phyloP scores from a whole-genome alignment of 441 rosid genomes.

The Biscutella laevigata region DNA sequence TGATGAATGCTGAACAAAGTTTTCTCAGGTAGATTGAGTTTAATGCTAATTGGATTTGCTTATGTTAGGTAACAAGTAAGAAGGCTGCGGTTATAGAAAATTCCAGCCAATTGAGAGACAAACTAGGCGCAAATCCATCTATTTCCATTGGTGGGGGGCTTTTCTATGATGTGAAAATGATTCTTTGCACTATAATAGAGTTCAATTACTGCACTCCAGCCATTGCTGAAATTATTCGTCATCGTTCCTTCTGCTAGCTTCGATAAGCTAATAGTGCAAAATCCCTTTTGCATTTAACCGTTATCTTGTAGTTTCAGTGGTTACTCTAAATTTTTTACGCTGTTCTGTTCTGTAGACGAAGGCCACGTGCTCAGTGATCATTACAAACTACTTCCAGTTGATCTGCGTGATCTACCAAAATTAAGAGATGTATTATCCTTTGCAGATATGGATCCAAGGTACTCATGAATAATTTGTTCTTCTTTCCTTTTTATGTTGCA shows the following conservation, averaged over 20 bases:
- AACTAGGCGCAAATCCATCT: conserved; percentile 57
- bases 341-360: conserved; percentile 40
- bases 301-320: not conserved
- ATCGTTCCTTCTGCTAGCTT: not conserved
- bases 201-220: conserved; percentile 3
- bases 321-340: not conserved
- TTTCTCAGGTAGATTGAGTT: not conserved
- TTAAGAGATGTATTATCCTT: conserved; percentile 57
- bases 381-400: conserved; percentile 87
- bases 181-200: not conserved
- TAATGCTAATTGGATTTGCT: conserved; percentile 4
- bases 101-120: conserved; percentile 57
- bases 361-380: conserved; percentile 83
- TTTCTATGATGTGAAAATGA: not conserved
- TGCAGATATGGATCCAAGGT: conserved; percentile 87
- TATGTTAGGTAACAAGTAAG: conserved; percentile 67
- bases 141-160: conserved; percentile 56
- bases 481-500: not conserved
- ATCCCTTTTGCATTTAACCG: not conserved
- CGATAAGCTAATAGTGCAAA: not conserved
- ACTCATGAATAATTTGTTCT: not conserved
- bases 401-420: conserved; percentile 63
- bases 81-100: conserved; percentile 73
- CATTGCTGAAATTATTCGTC: conserved; percentile 1
- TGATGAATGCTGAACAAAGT: not conserved